Percentiles rank a stretch among this genome's conserved stretches.
Evolutionary conservation across 1,284 basidiomycete genomes (phyloP).

Genomic region (Cutaneotrichosporon dermatis): DNA sequence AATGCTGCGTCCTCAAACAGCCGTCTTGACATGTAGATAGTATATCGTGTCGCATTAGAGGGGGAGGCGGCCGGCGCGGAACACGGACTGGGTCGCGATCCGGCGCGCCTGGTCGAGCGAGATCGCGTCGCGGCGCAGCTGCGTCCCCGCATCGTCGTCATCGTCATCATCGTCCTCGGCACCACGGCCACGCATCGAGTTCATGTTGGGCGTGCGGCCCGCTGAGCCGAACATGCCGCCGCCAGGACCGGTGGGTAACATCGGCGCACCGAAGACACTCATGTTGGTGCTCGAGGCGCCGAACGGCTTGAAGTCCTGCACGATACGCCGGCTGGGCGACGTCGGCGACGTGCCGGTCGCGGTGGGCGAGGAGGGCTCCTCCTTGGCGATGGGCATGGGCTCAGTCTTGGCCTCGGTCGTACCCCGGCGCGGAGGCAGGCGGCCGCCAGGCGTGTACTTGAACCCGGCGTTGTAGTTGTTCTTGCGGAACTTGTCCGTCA

Average conservation of each 20-base stretch:
- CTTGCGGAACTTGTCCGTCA: constrained; percentile 80
- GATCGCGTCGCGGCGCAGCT: constrained; percentile 73
- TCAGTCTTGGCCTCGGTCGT: not conserved
- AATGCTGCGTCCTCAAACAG: not conserved
- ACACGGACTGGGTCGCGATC: constrained; percentile 53
- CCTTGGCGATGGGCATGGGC: not conserved
- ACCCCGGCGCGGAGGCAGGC: constrained; percentile 53
- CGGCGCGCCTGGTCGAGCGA: constrained; percentile 75
- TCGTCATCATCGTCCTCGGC: constrained; percentile 58
- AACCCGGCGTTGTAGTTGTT: constrained; percentile 36
- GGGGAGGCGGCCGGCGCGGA: constrained; percentile 45
- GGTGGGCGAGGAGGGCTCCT: constrained; percentile 32
- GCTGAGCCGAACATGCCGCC: constrained; percentile 47
- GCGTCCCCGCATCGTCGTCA: constrained; percentile 45
- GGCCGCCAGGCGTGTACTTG: constrained; percentile 57
- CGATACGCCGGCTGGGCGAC: constrained; percentile 70
- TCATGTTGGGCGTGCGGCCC: constrained; percentile 32
- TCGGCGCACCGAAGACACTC: constrained; percentile 50
- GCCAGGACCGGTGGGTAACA: constrained; percentile 45
- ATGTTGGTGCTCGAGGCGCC: constrained; percentile 46
- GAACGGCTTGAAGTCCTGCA: constrained; percentile 83
- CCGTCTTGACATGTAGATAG: not conserved
- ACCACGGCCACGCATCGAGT: constrained; percentile 47
- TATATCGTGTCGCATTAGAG: constrained; percentile 2
- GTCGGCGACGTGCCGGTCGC: constrained; percentile 41